Evolutionary conservation across 2,329 filamentous ascomycete species (phyloP).

Genomic region (Dothideomycetes sp.): DNA sequence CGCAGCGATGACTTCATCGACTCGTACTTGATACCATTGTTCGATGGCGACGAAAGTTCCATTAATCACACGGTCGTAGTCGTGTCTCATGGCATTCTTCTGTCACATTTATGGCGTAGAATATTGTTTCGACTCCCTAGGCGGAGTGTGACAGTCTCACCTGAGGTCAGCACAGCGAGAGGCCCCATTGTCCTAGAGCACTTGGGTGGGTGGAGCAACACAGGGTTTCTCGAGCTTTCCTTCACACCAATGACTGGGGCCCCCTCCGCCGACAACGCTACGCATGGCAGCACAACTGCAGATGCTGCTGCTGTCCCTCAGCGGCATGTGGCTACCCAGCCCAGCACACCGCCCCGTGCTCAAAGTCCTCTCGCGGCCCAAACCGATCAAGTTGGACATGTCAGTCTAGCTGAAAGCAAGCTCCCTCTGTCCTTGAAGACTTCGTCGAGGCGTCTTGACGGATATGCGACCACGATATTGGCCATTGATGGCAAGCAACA

Average conservation of each 20-base stretch:
- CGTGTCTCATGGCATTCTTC: constrained; percentile 74
- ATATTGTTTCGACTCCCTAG: constrained; percentile 46
- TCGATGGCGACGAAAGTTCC: constrained; percentile 24
- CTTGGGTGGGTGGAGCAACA: constrained; percentile 54
- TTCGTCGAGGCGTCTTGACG: constrained; percentile 11
- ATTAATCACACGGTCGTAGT: constrained; percentile 44
- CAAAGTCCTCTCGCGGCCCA: constrained; percentile 1
- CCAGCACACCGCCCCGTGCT: not conserved
- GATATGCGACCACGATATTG: constrained; percentile 43
- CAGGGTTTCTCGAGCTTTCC: constrained; percentile 44
- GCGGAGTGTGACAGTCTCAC: constrained; percentile 32
- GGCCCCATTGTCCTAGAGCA: constrained; percentile 35
- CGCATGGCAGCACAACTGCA: no score
- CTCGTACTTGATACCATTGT: constrained; percentile 47
- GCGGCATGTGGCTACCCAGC: no score
- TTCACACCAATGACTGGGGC: no score
- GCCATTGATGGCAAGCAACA: constrained; percentile 62
- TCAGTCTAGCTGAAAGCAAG: constrained; percentile 3
- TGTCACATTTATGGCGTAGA: constrained; percentile 56
- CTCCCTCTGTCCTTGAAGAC: not conserved
- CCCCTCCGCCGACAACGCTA: no score
- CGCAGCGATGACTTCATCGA: constrained; percentile 59
- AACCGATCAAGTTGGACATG: not conserved
- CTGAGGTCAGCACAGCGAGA: constrained; percentile 28
- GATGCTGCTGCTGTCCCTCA: no score